These are phyloP conservation scores for Sechiopsis laciniata DNA, from an alignment of 306 rosid genomes.

Conservation along the genomic window DNA sequence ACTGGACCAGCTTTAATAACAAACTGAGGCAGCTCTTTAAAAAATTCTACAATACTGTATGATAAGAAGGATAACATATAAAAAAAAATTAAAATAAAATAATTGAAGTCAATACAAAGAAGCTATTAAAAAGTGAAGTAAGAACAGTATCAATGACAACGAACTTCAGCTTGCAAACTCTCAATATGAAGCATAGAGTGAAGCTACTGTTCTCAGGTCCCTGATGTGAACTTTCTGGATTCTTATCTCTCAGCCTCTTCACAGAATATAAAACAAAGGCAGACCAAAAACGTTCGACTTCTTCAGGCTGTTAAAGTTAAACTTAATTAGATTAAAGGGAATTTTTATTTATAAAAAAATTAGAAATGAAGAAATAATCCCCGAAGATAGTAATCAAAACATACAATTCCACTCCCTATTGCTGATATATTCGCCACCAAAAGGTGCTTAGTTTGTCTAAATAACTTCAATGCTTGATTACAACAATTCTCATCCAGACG, in stretches of 20 bases:
- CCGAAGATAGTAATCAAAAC: not conserved
- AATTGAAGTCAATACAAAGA: not conserved
- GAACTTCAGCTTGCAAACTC: constrained; percentile 76
- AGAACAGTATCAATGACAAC: constrained; percentile 15
- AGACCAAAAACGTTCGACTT: constrained; percentile 79
- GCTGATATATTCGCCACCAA: constrained; percentile 45
- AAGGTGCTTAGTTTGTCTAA: constrained; percentile 55
- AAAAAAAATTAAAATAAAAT: not conserved
- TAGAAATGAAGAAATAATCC: not conserved
- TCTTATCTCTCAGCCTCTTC: constrained; percentile 51
- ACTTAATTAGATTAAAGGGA: not conserved
- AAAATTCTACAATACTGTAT: constrained; percentile 73
- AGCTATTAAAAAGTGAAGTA: not conserved
- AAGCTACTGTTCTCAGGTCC: constrained; percentile 40
- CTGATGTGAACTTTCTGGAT: constrained; percentile 31
- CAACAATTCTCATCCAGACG: constrained; percentile 47
- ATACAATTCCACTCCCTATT: constrained; percentile 69
- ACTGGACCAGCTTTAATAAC: constrained; percentile 74
- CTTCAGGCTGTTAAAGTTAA: constrained; percentile 58
- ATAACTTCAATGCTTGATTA: constrained; percentile 49
- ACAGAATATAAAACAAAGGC: constrained; percentile 61
- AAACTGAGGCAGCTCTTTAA: constrained; percentile 94
- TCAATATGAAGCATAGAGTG: constrained; percentile 68
- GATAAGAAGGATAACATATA: constrained; percentile 24
- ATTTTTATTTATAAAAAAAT: too few species aligned